Conservation (phyloP, 495 filamentous ascomycete genomes). For the Letharia columbiana region DNA sequence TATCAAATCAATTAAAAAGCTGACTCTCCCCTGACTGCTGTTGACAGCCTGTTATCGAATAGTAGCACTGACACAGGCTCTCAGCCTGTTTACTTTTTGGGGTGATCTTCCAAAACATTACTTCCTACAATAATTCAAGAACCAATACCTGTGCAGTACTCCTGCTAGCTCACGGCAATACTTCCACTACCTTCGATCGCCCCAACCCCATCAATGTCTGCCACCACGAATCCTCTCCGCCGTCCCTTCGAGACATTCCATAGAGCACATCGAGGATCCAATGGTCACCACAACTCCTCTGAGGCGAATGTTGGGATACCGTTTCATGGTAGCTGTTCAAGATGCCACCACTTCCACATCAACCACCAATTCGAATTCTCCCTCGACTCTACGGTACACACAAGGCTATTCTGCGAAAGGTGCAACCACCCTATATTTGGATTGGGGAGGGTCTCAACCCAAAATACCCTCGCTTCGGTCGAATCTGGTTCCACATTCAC, state of each 20-base stretch:
- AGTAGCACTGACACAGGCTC: neutral
- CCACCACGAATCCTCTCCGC: neutral
- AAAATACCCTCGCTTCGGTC: constrained; percentile 18
- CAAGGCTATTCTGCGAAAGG: constrained; percentile 7
- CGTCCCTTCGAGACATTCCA: neutral
- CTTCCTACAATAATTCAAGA: neutral
- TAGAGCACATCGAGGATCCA: neutral
- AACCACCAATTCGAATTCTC: neutral
- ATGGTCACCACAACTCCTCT: neutral
- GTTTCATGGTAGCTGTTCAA: constrained; percentile 16
- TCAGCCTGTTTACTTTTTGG: neutral
- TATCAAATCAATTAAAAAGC: constrained; percentile 2
- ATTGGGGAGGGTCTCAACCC: constrained; percentile 12
- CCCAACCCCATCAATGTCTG: neutral
- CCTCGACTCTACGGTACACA: constrained; percentile 5
- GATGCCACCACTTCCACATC: constrained; percentile 17
- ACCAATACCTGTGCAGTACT: neutral
- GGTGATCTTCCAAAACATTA: neutral
- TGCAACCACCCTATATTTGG: constrained; percentile 16
- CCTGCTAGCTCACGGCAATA: neutral
- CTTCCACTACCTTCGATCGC: neutral
- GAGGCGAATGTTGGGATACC: neutral
- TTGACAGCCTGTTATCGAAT: neutral
- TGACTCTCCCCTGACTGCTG: neutral
- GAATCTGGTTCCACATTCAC: neutral